These are phyloP conservation scores for Mrakia blollopis DNA, from an alignment of 768 basidiomycete species.

Conservation along the genomic window DNA sequence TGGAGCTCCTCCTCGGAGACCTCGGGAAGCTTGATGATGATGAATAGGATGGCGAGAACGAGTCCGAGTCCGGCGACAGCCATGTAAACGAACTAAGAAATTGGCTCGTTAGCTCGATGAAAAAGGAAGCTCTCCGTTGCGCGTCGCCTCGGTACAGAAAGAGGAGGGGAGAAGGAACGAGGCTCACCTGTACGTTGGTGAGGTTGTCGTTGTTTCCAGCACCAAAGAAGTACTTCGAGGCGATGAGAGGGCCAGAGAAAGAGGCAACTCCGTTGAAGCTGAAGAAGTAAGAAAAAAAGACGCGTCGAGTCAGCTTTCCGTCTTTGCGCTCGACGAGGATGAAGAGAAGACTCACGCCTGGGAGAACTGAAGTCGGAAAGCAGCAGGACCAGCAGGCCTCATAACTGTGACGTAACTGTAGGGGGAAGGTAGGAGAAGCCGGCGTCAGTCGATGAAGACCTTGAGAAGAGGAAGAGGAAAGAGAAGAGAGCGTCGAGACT, in stretches of 20 bases:
- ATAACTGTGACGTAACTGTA: slow-evolving; percentile 53
- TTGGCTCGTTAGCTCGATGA: too few relatives aligned
- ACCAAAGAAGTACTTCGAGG: slow-evolving; percentile 67
- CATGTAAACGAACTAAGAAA: slow-evolving; percentile 51
- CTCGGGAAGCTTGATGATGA: slow-evolving; percentile 64
- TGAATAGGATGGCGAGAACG: slow-evolving; percentile 60
- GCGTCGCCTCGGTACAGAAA: too few relatives aligned
- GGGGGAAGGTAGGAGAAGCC: background rate
- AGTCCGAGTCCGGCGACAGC: slow-evolving; percentile 53
- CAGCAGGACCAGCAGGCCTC: slow-evolving; percentile 59
- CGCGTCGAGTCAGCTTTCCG: too few relatives aligned
- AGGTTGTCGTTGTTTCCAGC: slow-evolving; percentile 59
- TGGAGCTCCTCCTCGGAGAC: slow-evolving; percentile 63
- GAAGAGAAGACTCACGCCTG: slow-evolving; percentile 53
- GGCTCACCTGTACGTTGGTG: too few relatives aligned
- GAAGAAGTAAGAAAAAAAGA: too few relatives aligned
- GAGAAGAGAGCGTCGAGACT: too few relatives aligned
- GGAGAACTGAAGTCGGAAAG: slow-evolving; percentile 70
- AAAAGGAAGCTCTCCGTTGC: too few relatives aligned
- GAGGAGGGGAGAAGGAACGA: too few relatives aligned
- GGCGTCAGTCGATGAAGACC: background rate
- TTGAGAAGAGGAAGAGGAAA: background rate
- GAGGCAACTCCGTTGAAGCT: slow-evolving; percentile 61
- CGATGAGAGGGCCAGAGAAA: slow-evolving; percentile 66
- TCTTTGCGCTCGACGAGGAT: too few relatives aligned